Evolutionary conservation across 345 rosid species (phyloP).

Genomic region (Eutrema heterophyllum): DNA sequence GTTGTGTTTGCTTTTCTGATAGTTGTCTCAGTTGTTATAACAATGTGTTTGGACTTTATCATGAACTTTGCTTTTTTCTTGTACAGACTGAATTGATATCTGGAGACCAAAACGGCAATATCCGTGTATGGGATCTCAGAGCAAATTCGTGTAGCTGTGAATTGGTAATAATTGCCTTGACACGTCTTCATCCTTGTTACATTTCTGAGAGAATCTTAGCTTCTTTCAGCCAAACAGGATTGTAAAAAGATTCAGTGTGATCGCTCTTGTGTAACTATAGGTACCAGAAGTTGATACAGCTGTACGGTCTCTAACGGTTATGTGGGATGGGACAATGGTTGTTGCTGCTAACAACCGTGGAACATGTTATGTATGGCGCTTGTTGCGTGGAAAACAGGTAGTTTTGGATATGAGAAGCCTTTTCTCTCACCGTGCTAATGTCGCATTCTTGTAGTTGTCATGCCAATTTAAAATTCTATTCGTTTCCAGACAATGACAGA

Average conservation of each 20-base stretch:
- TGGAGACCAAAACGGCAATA: conserved; percentile 96
- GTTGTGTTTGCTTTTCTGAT: background rate
- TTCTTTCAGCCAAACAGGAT: background rate
- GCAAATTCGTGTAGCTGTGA: conserved; percentile 97
- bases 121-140: conserved; percentile 95
- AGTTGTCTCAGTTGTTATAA: background rate
- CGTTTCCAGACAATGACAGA: conserved; percentile 74
- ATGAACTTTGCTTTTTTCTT: background rate
- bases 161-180: conserved; percentile 51
- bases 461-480: background rate
- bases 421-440: background rate
- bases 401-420: background rate
- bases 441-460: background rate
- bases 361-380: conserved; percentile 94
- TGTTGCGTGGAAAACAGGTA: conserved; percentile 77
- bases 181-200: background rate
- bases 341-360: conserved; percentile 95
- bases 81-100: conserved; percentile 88
- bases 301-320: conserved; percentile 81
- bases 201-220: background rate
- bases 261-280: background rate
- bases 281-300: conserved; percentile 81
- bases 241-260: background rate
- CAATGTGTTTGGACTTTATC: background rate
- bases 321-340: conserved; percentile 97